Conservation (phyloP, 495 filamentous ascomycete genomes). For the Parathielavia appendiculata region DNA sequence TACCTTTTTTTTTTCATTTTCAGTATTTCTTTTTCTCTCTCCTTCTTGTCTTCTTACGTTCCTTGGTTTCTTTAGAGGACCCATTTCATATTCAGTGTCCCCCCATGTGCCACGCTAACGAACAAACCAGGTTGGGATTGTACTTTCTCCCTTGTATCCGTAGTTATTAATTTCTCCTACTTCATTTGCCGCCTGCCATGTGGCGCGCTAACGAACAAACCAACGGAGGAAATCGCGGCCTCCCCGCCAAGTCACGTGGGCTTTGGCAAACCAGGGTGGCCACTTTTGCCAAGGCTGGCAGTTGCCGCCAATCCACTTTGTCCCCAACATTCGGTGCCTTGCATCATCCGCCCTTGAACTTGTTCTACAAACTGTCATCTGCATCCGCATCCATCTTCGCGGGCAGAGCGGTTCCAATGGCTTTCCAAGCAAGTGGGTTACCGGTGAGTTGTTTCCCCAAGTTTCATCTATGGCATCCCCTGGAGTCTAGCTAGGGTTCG, state of each 20-base stretch:
- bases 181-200: too few relatives aligned
- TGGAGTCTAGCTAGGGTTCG: not conserved
- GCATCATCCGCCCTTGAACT: constrained; percentile 9
- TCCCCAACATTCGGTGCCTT: constrained; percentile 16
- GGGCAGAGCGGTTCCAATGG: constrained; percentile 31
- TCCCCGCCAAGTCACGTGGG: constrained; percentile 21
- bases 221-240: not conserved
- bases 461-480: not conserved
- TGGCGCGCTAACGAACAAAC: too few relatives aligned
- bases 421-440: constrained; percentile 41
- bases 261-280: constrained; percentile 20
- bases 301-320: constrained; percentile 15
- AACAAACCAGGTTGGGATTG: too few relatives aligned
- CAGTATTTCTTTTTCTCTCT: too few relatives aligned
- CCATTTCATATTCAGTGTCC: too few relatives aligned
- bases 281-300: constrained; percentile 8
- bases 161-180: too few relatives aligned
- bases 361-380: not conserved
- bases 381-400: constrained; percentile 9
- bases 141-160: too few relatives aligned
- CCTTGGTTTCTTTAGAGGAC: too few relatives aligned
- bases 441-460: constrained; percentile 31
- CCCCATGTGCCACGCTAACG: too few relatives aligned
- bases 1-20: too few relatives aligned
- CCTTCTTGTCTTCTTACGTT: too few relatives aligned